Evolutionary conservation across 1,284 basidiomycete genomes (phyloP), one percentile per base, ranked within the genome.

Genomic region (Golubevia pallescens): DNA sequence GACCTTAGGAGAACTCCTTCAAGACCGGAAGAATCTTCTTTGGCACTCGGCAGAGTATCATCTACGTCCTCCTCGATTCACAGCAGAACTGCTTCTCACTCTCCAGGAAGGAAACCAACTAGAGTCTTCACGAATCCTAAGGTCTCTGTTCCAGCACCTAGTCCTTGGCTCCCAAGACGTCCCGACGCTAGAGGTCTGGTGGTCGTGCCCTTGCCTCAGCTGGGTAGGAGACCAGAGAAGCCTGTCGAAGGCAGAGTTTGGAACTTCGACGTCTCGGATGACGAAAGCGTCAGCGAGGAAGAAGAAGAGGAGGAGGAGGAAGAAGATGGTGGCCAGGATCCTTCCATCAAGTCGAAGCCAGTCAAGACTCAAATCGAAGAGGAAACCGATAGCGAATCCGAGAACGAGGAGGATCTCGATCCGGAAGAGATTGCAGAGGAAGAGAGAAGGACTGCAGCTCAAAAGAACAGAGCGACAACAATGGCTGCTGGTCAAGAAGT

Each of bases 401-500:
- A 76, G n/a, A 70, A 77, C 48, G 74, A 71, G 51, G 69, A 69
- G 28, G 71, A 71, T 32, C 68, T 77, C 61, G 69, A 75, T 56
- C 69, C 73, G 13, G 80, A 80, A 19, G 76, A 80, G 71, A 58
- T 74, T 61, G 73, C 76, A 14, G 78, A 77, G 60, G 76, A 78
- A 61, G 70, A 75, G 63, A 65, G 73, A 53, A 72, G 73, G 53
- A 75, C 75, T 62, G 73, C 69, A 2, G 71, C 77, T 66, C 78
- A 77, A 56, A 73, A 77, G 74, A 78, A 80, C 66, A 74, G 78
- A 34, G 80, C 80, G 5, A 84, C 81, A 32, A 77, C 80, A 52
- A 69, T 70, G 1, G 81, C 81, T 14, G 81, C 81, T 6, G 78
- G 74, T 5, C 77, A 79, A 42, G 81, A 84, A 64, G 63, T 81